phyloP scores from a whole-genome alignment of 192 early-diverging fungal genomes.

The Podila epicladia region DNA sequence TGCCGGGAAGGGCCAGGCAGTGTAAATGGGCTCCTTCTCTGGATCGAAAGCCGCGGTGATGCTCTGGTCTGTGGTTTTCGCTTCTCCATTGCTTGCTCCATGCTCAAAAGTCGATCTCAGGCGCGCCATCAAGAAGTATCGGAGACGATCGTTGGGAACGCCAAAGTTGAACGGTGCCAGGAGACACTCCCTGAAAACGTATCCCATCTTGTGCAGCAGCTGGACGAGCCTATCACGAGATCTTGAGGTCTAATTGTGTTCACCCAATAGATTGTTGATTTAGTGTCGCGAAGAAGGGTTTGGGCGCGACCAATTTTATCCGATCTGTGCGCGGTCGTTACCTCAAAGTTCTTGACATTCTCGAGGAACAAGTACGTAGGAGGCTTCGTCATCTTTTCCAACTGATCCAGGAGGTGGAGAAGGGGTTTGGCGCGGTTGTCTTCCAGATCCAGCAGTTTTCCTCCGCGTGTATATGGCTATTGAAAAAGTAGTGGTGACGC shows the following conservation, averaged over 20 bases:
- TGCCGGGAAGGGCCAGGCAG: conserved; percentile 57
- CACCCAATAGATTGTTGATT: neutral
- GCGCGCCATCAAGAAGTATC: conserved; percentile 79
- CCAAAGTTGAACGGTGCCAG: conserved; percentile 78
- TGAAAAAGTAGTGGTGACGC: neutral
- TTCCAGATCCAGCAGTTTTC: conserved; percentile 79
- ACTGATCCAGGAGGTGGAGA: conserved; percentile 72
- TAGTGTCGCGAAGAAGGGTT: neutral
- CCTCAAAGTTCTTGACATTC: conserved; percentile 85
- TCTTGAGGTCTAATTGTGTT: conserved; percentile 58
- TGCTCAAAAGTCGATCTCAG: conserved; percentile 17
- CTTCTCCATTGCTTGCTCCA: neutral
- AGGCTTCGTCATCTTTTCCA: conserved; percentile 59
- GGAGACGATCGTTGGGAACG: conserved; percentile 79
- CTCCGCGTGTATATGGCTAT: conserved; percentile 76
- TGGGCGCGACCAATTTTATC: no score
- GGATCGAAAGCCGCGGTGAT: conserved; percentile 11
- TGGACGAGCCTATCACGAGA: conserved; percentile 66
- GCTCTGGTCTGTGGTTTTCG: neutral
- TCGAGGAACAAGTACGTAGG: conserved; percentile 77
- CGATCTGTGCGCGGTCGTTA: conserved; percentile 23
- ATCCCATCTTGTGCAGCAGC: conserved; percentile 63
- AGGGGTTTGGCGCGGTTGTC: conserved; percentile 77
- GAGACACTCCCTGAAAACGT: conserved; percentile 74
- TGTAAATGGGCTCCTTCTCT: conserved; percentile 45